Percentiles rank a stretch among this genome's conserved stretches.
phyloP scores from a whole-genome alignment of 768 basidiomycete species.

The Macrocybe gigantea region DNA sequence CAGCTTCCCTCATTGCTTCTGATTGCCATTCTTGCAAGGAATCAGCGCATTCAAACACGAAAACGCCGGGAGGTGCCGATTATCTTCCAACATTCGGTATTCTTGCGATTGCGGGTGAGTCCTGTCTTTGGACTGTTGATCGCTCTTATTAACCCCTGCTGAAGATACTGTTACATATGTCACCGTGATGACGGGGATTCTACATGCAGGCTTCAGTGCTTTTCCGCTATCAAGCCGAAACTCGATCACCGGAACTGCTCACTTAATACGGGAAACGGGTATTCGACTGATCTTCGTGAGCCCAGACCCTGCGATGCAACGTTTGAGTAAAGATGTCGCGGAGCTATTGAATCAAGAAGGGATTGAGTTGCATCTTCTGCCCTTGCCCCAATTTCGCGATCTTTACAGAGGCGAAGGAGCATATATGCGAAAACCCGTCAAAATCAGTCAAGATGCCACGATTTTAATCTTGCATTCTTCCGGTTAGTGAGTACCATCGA shows the following conservation, averaged over 20 bases:
- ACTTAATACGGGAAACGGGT: neutral
- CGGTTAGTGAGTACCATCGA: conserved; percentile 1
- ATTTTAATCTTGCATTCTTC: conserved; percentile 13
- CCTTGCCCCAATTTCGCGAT: neutral
- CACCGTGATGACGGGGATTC: conserved; percentile 7
- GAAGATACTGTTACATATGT: conserved; percentile 20
- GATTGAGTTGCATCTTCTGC: neutral
- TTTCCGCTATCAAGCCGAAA: conserved; percentile 19
- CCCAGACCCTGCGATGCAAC: neutral
- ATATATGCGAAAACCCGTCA: neutral
- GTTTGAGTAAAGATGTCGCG: neutral
- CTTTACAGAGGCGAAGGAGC: neutral
- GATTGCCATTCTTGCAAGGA: neutral
- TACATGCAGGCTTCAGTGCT: conserved; percentile 8
- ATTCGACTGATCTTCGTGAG: conserved; percentile 1
- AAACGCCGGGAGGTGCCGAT: neutral
- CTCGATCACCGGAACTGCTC: conserved; percentile 1
- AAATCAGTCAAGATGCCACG: neutral
- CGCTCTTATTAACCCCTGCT: neutral
- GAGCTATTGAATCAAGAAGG: neutral
- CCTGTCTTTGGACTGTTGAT: neutral
- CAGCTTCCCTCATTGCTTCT: conserved; percentile 12
- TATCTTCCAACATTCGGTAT: conserved; percentile 13
- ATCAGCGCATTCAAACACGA: too few species aligned
- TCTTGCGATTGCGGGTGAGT: conserved; percentile 13